Percentiles rank a stretch among this genome's conserved stretches.
phyloP scores from a whole-genome alignment of 1,284 basidiomycete species.

The Heliocybe sulcata region DNA sequence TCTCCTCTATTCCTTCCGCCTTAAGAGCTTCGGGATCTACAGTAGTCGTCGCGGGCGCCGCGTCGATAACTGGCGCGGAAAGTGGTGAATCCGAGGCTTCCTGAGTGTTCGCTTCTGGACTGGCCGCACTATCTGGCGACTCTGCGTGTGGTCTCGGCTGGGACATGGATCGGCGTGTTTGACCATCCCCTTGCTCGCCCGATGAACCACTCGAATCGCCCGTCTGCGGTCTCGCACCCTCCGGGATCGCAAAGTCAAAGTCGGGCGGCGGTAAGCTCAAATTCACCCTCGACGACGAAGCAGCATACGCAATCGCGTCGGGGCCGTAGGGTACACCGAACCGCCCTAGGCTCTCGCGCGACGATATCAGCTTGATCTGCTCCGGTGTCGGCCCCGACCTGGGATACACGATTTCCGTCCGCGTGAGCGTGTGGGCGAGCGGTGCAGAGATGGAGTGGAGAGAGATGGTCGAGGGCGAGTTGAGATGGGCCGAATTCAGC shows the following conservation, averaged over 20 bases:
- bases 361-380: conserved; percentile 42
- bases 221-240: not conserved
- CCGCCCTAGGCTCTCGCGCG: conserved; percentile 34
- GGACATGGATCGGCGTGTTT: not conserved
- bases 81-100: not conserved
- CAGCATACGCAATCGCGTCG: conserved; percentile 35
- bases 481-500: conserved; percentile 14
- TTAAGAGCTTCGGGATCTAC: not conserved
- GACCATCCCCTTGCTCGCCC: not conserved
- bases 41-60: not conserved
- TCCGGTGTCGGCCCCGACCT: conserved; percentile 42
- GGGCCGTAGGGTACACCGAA: conserved; percentile 46
- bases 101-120: not conserved
- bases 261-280: conserved; percentile 28
- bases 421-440: conserved; percentile 39
- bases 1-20: not conserved
- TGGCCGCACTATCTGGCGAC: not conserved
- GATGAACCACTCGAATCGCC: not conserved
- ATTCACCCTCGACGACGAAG: conserved; percentile 25
- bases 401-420: conserved; percentile 42
- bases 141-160: not conserved
- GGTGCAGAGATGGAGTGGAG: conserved; percentile 42
- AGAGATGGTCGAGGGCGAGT: conserved; percentile 35
- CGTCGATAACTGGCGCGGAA: not conserved
- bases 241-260: conserved; percentile 19